A percentile compares a stretch with the other conserved stretches of the same genome.
These are phyloP conservation scores for Mycena floridula DNA, from an alignment of 768 basidiomycete species.

Conservation along the genomic window DNA sequence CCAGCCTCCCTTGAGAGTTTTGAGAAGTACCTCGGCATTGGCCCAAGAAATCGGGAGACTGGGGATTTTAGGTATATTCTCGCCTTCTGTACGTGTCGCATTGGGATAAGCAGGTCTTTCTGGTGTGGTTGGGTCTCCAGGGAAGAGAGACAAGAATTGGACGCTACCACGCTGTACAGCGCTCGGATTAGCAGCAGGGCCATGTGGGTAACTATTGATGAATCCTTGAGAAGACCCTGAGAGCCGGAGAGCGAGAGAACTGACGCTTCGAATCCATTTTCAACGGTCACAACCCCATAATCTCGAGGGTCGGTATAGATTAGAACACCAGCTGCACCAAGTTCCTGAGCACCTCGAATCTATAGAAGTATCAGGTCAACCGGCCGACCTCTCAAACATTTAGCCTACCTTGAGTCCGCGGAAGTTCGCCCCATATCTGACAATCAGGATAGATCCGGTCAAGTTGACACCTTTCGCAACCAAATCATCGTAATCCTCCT, in stretches of 20 bases:
- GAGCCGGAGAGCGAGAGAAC: too few species aligned
- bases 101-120: slow-evolving; percentile 84
- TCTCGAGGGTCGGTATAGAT: slow-evolving; percentile 87
- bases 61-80: slow-evolving; percentile 68
- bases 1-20: too few species aligned
- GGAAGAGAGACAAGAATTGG: slow-evolving; percentile 58
- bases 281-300: slow-evolving; percentile 70
- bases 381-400: neutral
- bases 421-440: slow-evolving; percentile 71
- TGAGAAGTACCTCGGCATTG: slow-evolving; percentile 72
- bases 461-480: slow-evolving; percentile 60
- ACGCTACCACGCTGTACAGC: slow-evolving; percentile 86
- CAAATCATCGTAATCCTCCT: slow-evolving; percentile 64
- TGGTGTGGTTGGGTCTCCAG: slow-evolving; percentile 83
- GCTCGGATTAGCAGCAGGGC: slow-evolving; percentile 82
- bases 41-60: slow-evolving; percentile 88
- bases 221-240: too few species aligned
- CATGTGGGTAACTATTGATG: slow-evolving; percentile 73
- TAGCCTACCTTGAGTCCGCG: slow-evolving; percentile 77
- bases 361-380: slow-evolving; percentile 24
- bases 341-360: slow-evolving; percentile 80
- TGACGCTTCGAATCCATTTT: slow-evolving; percentile 78
- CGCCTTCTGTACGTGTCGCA: slow-evolving; percentile 52
- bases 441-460: slow-evolving; percentile 71
- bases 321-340: slow-evolving; percentile 69